phyloP scores from a whole-genome alignment of 371 early-diverging fungal species.

The Mortierella sp. region DNA sequence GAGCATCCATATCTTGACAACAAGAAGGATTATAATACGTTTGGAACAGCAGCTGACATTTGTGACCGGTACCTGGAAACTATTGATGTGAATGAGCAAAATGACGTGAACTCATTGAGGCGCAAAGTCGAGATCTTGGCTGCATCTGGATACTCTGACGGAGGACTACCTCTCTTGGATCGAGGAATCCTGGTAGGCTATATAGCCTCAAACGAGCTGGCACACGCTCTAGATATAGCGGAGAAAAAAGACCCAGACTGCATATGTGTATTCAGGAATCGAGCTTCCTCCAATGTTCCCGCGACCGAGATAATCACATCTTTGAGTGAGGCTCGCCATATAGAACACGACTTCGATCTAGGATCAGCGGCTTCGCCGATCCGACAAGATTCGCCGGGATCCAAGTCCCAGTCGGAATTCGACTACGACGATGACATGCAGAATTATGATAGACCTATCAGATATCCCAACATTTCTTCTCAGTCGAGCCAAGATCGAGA shows the following conservation, averaged over 20 bases:
- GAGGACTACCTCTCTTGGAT: constrained; percentile 91
- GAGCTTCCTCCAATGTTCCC: constrained; percentile 46
- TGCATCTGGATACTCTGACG: constrained; percentile 75
- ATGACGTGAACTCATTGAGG: constrained; percentile 68
- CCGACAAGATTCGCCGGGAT: constrained; percentile 6
- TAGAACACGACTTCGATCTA: not conserved
- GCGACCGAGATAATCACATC: constrained; percentile 55
- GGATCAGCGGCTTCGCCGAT: constrained; percentile 16
- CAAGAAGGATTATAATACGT: constrained; percentile 70
- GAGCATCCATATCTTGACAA: constrained; percentile 80
- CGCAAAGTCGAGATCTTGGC: constrained; percentile 67
- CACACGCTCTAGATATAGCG: constrained; percentile 75
- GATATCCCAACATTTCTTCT: not conserved
- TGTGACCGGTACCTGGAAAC: constrained; percentile 65
- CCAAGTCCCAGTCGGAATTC: not conserved
- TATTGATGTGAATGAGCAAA: constrained; percentile 71
- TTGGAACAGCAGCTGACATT: constrained; percentile 62
- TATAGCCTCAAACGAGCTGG: constrained; percentile 85
- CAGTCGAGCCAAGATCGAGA: not conserved
- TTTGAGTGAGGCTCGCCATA: constrained; percentile 48
- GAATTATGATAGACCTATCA: constrained; percentile 21
- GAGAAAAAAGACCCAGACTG: constrained; percentile 51
- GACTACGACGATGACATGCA: constrained; percentile 47
- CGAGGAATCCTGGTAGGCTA: constrained; percentile 83
- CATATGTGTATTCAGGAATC: constrained; percentile 50